These are phyloP conservation scores for Trametes maxima DNA, from an alignment of 768 basidiomycete genomes.

Conservation along the genomic window DNA sequence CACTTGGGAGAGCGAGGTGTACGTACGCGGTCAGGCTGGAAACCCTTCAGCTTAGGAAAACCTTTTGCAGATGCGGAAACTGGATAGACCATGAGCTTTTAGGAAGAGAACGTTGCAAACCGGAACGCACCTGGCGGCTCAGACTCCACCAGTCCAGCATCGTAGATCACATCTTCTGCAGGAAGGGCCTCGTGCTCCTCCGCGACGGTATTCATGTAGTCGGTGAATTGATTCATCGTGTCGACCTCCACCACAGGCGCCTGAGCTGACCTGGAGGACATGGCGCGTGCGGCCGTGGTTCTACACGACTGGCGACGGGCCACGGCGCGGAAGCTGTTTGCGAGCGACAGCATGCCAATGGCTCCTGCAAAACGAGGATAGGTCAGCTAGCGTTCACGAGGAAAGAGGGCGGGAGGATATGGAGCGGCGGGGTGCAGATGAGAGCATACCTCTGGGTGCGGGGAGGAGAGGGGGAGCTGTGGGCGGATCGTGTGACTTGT, in stretches of 20 bases:
- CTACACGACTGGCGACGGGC: slow-evolving; percentile 13
- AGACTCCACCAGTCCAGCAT: not conserved
- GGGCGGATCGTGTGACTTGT: slow-evolving; percentile 5
- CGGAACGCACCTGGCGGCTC: not conserved
- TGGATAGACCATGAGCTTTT: not conserved
- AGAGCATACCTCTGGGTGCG: slow-evolving; percentile 4
- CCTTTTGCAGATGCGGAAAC: not conserved
- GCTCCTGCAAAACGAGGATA: not conserved
- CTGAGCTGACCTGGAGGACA: not conserved
- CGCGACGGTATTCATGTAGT: not conserved
- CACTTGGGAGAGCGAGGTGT: slow-evolving; percentile 22
- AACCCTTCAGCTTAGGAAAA: slow-evolving; percentile 22
- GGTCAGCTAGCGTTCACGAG: not conserved
- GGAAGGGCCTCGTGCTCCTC: slow-evolving; percentile 3
- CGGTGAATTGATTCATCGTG: not conserved
- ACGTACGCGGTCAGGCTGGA: slow-evolving; percentile 24
- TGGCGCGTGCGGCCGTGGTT: slow-evolving; percentile 2
- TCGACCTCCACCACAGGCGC: not conserved
- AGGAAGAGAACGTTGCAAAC: not conserved
- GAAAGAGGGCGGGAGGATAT: not conserved
- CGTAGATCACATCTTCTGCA: not conserved
- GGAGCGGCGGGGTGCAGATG: slow-evolving; percentile 13
- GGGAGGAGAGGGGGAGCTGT: not conserved
- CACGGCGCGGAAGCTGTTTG: slow-evolving; percentile 16
- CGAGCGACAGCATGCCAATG: slow-evolving; percentile 18